phyloP scores from a whole-genome alignment of 805 yeast species.

The Barnettozyma wickerhamii region DNA sequence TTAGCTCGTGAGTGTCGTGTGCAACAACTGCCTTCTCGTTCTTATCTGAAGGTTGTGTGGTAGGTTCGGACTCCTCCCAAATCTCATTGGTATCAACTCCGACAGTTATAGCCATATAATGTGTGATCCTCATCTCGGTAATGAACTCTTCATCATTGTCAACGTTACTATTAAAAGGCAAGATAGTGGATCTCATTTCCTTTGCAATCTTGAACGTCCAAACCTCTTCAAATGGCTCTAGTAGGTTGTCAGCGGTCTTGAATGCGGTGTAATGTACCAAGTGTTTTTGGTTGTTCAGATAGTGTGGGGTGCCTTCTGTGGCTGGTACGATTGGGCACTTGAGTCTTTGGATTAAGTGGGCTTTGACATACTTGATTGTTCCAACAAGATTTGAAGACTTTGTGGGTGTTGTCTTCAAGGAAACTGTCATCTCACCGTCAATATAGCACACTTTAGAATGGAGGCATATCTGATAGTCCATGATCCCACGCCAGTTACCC shows the following conservation, averaged over 20 bases:
- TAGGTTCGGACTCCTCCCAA: too few relatives aligned
- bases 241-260: neutral
- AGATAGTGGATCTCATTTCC: slow-evolving; percentile 7
- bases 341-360: slow-evolving; percentile 14
- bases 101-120: slow-evolving; percentile 10
- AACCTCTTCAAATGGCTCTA: slow-evolving; percentile 1
- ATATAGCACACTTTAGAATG: slow-evolving; percentile 14
- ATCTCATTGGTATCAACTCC: slow-evolving; percentile 7
- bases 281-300: slow-evolving; percentile 4
- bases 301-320: neutral
- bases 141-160: slow-evolving; percentile 1
- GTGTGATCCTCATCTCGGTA: slow-evolving; percentile 11
- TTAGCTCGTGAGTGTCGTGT: slow-evolving; percentile 7
- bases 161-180: slow-evolving; percentile 17
- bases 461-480: slow-evolving; percentile 15
- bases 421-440: slow-evolving; percentile 11
- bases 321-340: slow-evolving; percentile 11
- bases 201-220: slow-evolving; percentile 12
- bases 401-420: slow-evolving; percentile 10
- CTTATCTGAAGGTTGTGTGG: neutral
- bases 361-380: slow-evolving; percentile 11
- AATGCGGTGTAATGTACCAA: neutral
- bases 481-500: slow-evolving; percentile 18
- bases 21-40: neutral
- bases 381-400: slow-evolving; percentile 1